Conservation (phyloP, 179 eudicot species). For the Patellifolia procumbens region DNA sequence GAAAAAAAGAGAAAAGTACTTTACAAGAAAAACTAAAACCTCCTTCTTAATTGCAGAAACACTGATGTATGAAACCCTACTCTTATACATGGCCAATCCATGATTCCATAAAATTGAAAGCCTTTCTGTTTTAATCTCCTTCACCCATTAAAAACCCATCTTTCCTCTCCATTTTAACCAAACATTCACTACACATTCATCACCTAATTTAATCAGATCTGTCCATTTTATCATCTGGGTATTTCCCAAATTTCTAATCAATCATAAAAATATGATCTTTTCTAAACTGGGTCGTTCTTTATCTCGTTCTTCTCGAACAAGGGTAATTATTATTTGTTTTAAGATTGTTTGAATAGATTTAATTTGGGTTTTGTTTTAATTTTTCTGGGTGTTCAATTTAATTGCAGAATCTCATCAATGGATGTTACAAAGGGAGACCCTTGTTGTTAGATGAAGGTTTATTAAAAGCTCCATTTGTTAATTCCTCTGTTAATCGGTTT, state of each 20-base stretch:
- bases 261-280: conserved; percentile 40
- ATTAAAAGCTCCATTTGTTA: conserved; percentile 23
- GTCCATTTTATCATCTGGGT: conserved; percentile 11
- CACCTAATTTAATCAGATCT: conserved; percentile 12
- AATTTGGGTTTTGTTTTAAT: neutral
- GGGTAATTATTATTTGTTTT: conserved; percentile 27
- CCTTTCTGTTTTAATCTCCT: conserved; percentile 13
- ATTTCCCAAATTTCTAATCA: neutral
- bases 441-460: conserved; percentile 30
- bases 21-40: neutral
- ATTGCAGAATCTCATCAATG: conserved; percentile 51
- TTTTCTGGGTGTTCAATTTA: conserved; percentile 7
- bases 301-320: conserved; percentile 58
- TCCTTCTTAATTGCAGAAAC: neutral
- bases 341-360: neutral
- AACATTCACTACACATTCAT: neutral
- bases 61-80: conserved; percentile 12
- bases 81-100: conserved; percentile 15
- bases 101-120: conserved; percentile 5
- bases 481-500: conserved; percentile 16
- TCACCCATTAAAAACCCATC: conserved; percentile 13
- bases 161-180: neutral
- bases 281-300: conserved; percentile 57
- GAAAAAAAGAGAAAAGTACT: neutral
- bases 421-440: conserved; percentile 39